Evolutionary conservation across 768 basidiomycete genomes (phyloP).

Genomic region (Mycena vulgaris): DNA sequence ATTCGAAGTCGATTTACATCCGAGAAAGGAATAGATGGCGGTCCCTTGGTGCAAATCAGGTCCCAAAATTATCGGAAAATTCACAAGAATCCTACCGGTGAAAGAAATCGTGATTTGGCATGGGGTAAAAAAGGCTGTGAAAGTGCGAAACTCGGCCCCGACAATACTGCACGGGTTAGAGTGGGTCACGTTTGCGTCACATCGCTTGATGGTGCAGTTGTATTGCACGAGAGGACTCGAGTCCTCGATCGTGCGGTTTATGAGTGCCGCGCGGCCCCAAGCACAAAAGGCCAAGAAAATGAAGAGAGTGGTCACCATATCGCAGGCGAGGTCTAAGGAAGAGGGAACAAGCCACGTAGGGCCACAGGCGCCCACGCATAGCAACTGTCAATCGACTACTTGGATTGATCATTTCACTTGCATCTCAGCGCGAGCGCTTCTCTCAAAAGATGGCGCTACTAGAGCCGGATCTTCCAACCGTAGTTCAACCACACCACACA

Average conservation of each 20-base stretch:
- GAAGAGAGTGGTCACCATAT: neutral
- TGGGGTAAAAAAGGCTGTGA: neutral
- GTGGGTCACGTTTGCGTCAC: neutral
- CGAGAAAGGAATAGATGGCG: constrained; percentile 1
- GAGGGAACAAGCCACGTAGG: too few relatives aligned
- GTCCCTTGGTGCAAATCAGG: neutral
- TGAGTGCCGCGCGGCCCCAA: neutral
- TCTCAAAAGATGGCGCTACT: too few relatives aligned
- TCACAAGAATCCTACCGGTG: neutral
- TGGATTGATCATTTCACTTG: too few relatives aligned
- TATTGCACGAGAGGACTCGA: neutral
- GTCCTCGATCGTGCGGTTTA: neutral
- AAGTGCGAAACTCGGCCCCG: neutral
- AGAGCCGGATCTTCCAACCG: too few relatives aligned
- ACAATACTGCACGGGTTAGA: neutral
- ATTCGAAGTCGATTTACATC: neutral
- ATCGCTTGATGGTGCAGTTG: neutral
- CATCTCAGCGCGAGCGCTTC: too few relatives aligned
- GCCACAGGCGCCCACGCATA: too few relatives aligned
- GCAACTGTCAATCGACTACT: too few relatives aligned
- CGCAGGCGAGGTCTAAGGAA: too few relatives aligned
- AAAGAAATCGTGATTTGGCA: neutral
- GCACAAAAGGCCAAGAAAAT: neutral
- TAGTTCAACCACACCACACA: too few relatives aligned
- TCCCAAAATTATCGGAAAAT: neutral